Base-by-base conservation (phyloP, 495 filamentous ascomycete species). In the Cenococcum geophilum region DNA sequence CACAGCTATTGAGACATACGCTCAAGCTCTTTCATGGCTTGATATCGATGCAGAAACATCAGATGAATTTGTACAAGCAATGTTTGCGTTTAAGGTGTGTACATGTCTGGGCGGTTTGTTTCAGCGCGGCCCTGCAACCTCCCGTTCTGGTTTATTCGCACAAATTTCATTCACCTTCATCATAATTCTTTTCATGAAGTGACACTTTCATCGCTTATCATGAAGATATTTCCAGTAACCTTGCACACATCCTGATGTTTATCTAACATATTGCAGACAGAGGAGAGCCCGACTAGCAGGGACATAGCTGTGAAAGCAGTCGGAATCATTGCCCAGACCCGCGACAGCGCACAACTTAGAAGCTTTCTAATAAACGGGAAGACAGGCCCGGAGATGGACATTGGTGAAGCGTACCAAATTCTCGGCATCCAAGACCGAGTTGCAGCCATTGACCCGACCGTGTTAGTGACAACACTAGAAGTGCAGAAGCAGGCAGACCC, bases 11-110 rank as follows among this genome's bases (percentile, higher is more conserved):
- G 74, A 80, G 35, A 86, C 76, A 16, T 82, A 81, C 54, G 79
- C 83, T 55, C 83, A 87, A 68, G 84, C 85, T 4, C 71, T 84
- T 18, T 70, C 79, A 5, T 88, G 78, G 68, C 73, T 88, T 20
- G 82, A 78, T 34, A 78, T 82, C 9, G 72, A 76, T 43, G 69
- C 76, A 56, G 63, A 71, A n/a, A 80, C 77, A 5, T 60, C 73
- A 0, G 84, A 88, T 68, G 82, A 86, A 23, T 85, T 83, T 60
- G 72, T 88, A 16, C 73, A 80, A 40, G 76, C 83, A 9, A 77
- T 84, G 75, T 83, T 75, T 57, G 79, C 78, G 5, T 67, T 81
- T 16, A 87, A 86, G 76, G 80, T 82, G 70, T 18, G 70, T 32
- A 32, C 27, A 32, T 32, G 6, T 32, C 27, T 32, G 6, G 27